Evolutionary conservation across 2,329 filamentous ascomycete species (phyloP).

Genomic region (Coleophoma crateriformis): DNA sequence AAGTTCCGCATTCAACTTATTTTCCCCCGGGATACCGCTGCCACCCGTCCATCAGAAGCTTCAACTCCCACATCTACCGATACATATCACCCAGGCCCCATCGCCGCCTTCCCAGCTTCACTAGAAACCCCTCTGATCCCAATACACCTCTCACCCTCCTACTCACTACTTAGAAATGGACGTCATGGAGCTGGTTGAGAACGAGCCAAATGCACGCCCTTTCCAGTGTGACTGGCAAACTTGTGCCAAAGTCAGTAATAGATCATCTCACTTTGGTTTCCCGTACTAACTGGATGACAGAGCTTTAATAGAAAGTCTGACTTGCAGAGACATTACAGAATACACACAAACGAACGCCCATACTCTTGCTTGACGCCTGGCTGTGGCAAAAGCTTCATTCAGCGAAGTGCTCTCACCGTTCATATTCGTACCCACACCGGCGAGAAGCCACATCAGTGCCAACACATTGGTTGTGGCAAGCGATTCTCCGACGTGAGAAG

Average conservation of each 20-base stretch:
- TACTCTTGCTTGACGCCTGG: constrained; percentile 55
- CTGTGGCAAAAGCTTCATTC: constrained; percentile 67
- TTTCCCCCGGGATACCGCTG: constrained; percentile 15
- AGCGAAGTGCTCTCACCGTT: constrained; percentile 64
- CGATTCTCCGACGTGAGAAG: constrained; percentile 62
- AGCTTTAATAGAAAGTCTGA: constrained; percentile 71
- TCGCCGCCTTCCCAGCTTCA: neutral
- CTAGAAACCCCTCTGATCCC: too few species aligned
- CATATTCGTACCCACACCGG: constrained; percentile 67
- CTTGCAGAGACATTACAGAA: constrained; percentile 63
- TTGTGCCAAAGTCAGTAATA: constrained; percentile 50
- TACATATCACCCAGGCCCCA: too few species aligned
- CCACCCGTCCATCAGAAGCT: neutral
- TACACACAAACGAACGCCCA: constrained; percentile 66
- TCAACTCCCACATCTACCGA: too few species aligned
- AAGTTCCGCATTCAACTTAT: too few species aligned
- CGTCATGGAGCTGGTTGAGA: constrained; percentile 59
- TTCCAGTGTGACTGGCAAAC: constrained; percentile 60
- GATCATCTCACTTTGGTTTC: constrained; percentile 1
- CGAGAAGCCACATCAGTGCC: constrained; percentile 66
- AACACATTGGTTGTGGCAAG: constrained; percentile 60
- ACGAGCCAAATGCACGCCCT: constrained; percentile 55
- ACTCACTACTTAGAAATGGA: constrained; percentile 39
- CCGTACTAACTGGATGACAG: constrained; percentile 29
- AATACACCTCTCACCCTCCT: too few species aligned